Evolutionary conservation across 1,284 basidiomycete species (phyloP).

Genomic region (Malassezia caprae): DNA sequence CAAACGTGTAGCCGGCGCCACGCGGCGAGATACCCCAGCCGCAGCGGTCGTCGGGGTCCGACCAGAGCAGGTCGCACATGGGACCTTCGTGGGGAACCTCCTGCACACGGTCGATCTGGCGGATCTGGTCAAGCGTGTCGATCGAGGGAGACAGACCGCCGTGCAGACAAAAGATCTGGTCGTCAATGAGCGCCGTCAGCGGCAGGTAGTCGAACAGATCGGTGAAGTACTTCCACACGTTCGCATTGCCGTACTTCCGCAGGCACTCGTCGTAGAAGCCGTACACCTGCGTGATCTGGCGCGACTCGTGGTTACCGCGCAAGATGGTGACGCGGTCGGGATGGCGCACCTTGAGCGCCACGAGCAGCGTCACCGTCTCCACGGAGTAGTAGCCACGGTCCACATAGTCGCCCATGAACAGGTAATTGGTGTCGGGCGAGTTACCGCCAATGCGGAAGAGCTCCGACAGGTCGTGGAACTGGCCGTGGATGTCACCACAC

Average conservation of each 20-base stretch:
- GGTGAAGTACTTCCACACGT: constrained; percentile 98
- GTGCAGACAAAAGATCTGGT: constrained; percentile 98
- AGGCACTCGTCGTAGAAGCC: constrained; percentile 99
- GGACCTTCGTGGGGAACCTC: constrained; percentile 98
- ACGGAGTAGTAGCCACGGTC: constrained; percentile 99
- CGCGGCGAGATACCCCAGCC: constrained; percentile 99
- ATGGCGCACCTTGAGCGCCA: constrained; percentile 94
- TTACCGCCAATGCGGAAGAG: constrained; percentile 98
- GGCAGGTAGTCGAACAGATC: constrained; percentile 98
- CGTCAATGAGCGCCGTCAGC: constrained; percentile 91
- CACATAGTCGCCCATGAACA: constrained; percentile 99
- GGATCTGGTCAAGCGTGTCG: constrained; percentile 97
- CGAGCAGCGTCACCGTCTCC: constrained; percentile 95
- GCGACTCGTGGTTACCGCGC: constrained; percentile 94
- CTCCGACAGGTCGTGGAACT: constrained; percentile 93
- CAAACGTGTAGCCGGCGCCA: constrained; percentile 97
- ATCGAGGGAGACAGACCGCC: constrained; percentile 97
- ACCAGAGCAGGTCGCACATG: constrained; percentile 98
- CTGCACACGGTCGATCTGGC: constrained; percentile 94
- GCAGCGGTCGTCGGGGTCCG: constrained; percentile 96
- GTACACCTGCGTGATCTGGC: constrained; percentile 99
- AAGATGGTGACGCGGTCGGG: constrained; percentile 96
- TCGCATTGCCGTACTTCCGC: constrained; percentile 98
- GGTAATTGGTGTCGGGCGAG: constrained; percentile 98
- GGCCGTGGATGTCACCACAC: constrained; percentile 79